A percentile compares a stretch with the other conserved stretches of the same genome.
Conservation (phyloP, 768 basidiomycete genomes). For the Kwoniella heveanensis region DNA sequence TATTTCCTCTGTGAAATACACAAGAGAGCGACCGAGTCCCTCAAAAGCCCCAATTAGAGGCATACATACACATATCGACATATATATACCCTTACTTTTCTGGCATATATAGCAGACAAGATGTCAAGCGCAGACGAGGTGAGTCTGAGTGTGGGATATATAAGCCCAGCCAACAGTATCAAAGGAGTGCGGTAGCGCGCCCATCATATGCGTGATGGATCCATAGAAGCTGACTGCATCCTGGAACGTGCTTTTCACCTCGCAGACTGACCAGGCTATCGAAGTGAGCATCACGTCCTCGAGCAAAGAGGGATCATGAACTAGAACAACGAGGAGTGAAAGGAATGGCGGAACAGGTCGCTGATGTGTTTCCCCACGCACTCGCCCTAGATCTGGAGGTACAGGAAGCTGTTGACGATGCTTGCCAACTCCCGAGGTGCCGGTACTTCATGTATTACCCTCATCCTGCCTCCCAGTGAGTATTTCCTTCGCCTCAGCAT, state of each 20-base stretch:
- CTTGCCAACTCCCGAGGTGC: conserved; percentile 92
- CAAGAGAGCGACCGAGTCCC: no score
- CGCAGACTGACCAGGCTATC: conserved; percentile 48
- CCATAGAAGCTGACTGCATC: conserved; percentile 21
- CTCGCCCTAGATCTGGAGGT: conserved; percentile 64
- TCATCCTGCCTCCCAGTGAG: conserved; percentile 83
- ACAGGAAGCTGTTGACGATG: conserved; percentile 98
- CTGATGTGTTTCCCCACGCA: background rate
- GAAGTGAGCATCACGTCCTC: conserved; percentile 26
- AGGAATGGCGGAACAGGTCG: background rate
- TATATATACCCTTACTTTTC: background rate
- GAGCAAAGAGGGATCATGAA: background rate
- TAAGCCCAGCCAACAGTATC: no score
- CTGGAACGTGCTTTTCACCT: background rate
- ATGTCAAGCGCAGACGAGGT: conserved; percentile 38
- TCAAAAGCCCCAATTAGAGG: conserved; percentile 5
- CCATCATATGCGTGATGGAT: background rate
- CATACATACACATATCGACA: background rate
- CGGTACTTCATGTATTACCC: conserved; percentile 98
- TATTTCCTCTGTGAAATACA: background rate
- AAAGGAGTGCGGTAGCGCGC: conserved; percentile 3
- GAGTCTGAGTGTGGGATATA: no score
- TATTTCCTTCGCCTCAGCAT: background rate
- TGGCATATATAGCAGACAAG: background rate
- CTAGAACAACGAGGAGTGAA: background rate